Evolutionary conservation across 2,329 filamentous ascomycete species (phyloP), one percentile per base, ranked within the genome.

Genomic region (Xylaria sp.): DNA sequence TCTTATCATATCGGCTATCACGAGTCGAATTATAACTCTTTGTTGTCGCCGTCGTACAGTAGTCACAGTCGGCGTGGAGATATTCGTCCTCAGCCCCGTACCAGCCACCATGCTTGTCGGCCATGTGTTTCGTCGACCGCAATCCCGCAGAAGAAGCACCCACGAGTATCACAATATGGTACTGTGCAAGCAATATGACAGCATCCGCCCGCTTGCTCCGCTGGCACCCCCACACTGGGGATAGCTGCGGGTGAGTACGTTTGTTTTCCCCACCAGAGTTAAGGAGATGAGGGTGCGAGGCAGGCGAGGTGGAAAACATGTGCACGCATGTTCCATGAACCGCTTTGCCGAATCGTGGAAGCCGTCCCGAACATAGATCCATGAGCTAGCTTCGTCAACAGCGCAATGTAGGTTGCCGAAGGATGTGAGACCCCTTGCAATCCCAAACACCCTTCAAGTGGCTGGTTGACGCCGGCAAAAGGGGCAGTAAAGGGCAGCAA

Each of bases 401-500:
- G 80, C 82, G 0, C 68, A 67, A 2, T 68, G 67, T 23, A 83
- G 61, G 37, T 79, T 74, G 1, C 73, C 75, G 3, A 84, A 70
- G 1, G 70, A 71, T 3, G 76, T 76, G 54, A 80, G 75, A 1
- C 17, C 37, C n/a, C 43, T 6, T 11, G 51, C 25, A 9, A 35
- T 35, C 43, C 35, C 19, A 17, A 51, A 31, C 6, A 56, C 17
- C 11, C 38, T 77, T 55, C 73, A 73, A 4, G 77, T 68, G 1
- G 76, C 73, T 0, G 81, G 81, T 45, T 69, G 73, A 0, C 82
- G 77, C 23, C 82, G 76, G 61, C 82, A 85, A 71, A 84, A 84
- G 1, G 82, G 81, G 61, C 82, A 84, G 2, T 69, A 74, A 4
- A 85, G 77, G 0, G 83, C 80, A 0, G 81, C 79, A 0, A 79